Percentiles rank a stretch among this genome's conserved stretches.
Conservation (phyloP, 1,284 basidiomycete species). For the Boletus smithii region DNA sequence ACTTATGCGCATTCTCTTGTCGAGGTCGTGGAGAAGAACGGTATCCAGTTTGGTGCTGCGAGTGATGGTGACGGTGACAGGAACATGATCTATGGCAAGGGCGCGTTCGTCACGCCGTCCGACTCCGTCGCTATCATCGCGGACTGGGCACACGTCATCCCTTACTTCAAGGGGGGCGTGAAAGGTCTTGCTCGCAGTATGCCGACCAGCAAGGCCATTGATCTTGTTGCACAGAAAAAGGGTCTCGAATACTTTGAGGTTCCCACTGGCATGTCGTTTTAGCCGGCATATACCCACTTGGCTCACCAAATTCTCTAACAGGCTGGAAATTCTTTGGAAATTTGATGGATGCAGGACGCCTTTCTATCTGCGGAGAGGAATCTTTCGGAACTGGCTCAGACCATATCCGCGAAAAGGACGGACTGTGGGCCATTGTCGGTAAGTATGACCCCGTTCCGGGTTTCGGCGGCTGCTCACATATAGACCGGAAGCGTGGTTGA, state of each 20-base stretch:
- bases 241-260: constrained; percentile 95
- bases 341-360: constrained; percentile 95
- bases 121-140: constrained; percentile 99
- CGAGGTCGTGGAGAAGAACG: constrained; percentile 83
- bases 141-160: constrained; percentile 93
- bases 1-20: constrained; percentile 97
- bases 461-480: constrained; percentile 13
- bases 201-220: constrained; percentile 97
- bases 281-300: neutral
- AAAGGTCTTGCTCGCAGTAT: constrained; percentile 96
- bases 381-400: constrained; percentile 99
- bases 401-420: constrained; percentile 99
- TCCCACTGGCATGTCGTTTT: constrained; percentile 69
- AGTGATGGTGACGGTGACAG: constrained; percentile 97
- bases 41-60: constrained; percentile 93
- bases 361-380: constrained; percentile 98
- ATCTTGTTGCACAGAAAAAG: constrained; percentile 93
- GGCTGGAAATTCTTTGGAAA: constrained; percentile 99
- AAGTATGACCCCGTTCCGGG: constrained; percentile 20
- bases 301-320: constrained; percentile 31
- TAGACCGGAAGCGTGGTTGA: constrained; percentile 78
- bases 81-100: constrained; percentile 99
- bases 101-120: constrained; percentile 95
- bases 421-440: constrained; percentile 96
- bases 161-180: constrained; percentile 92